phyloP scores from a whole-genome alignment of 2,329 filamentous ascomycete species.

The Fusarium oligoseptatum region DNA sequence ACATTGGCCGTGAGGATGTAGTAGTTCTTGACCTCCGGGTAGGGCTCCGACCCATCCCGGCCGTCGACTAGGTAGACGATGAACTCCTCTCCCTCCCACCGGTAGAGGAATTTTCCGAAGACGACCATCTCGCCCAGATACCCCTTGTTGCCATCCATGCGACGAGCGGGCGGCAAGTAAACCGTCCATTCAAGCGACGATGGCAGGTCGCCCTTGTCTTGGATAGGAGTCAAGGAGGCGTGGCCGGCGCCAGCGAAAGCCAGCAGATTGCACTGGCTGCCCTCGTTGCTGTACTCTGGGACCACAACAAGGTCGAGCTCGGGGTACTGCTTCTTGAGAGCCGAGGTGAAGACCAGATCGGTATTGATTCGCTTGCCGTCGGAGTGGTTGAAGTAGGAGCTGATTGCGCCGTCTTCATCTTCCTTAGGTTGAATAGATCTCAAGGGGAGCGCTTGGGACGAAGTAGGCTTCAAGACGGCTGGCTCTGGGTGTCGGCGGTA shows the following conservation, averaged over 20 bases:
- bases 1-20: conserved; percentile 55
- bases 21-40: conserved; percentile 48
- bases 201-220: conserved; percentile 48
- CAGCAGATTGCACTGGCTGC: conserved; percentile 51
- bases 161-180: conserved; percentile 57
- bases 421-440: not conserved
- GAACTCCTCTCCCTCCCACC: conserved; percentile 58
- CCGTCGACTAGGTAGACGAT: conserved; percentile 59
- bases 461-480: not conserved
- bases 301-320: conserved; percentile 57
- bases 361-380: conserved; percentile 58
- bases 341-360: conserved; percentile 56
- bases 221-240: conserved; percentile 50
- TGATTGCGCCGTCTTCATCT: not conserved
- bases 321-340: conserved; percentile 60
- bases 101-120: conserved; percentile 60
- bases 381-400: conserved; percentile 55
- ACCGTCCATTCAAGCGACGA: conserved; percentile 54
- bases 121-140: conserved; percentile 48
- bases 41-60: conserved; percentile 54
- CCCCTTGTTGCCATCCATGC: conserved; percentile 56
- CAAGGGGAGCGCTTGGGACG: not conserved
- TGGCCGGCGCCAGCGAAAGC: conserved; percentile 57
- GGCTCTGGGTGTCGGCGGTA: not conserved
- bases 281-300: conserved; percentile 44